phyloP scores from a whole-genome alignment of 371 early-diverging fungal species.

The Mortierella sp. region DNA sequence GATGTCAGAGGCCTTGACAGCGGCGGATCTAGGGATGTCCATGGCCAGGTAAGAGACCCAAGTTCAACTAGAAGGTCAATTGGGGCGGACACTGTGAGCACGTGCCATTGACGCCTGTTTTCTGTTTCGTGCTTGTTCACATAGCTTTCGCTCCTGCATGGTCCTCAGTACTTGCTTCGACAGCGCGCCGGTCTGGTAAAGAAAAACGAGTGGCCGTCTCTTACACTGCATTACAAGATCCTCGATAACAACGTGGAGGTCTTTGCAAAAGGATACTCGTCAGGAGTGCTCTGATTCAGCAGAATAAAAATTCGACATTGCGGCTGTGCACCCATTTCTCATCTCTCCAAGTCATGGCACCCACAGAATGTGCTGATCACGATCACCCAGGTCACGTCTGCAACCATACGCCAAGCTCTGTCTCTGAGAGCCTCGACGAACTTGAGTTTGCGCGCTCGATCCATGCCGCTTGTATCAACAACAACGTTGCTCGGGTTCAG shows the following conservation, averaged over 20 bases:
- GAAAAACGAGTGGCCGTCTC: slow-evolving; percentile 52
- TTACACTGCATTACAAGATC: slow-evolving; percentile 71
- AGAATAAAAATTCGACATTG: neutral
- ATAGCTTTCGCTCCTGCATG: slow-evolving; percentile 62
- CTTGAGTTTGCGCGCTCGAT: slow-evolving; percentile 50
- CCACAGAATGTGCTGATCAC: slow-evolving; percentile 19
- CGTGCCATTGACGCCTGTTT: neutral
- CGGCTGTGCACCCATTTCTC: no score
- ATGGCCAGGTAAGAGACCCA: slow-evolving; percentile 77
- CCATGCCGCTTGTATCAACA: slow-evolving; percentile 45
- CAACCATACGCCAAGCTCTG: slow-evolving; percentile 25
- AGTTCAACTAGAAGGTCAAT: no score
- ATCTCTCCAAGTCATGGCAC: neutral
- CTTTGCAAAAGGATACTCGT: slow-evolving; percentile 74
- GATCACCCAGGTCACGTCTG: slow-evolving; percentile 37
- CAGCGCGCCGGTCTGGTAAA: slow-evolving; percentile 45
- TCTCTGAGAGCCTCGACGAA: slow-evolving; percentile 44
- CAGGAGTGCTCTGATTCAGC: slow-evolving; percentile 30
- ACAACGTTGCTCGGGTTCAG: slow-evolving; percentile 28
- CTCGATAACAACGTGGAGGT: slow-evolving; percentile 75
- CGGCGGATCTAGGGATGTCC: slow-evolving; percentile 74
- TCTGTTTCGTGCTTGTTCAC: neutral
- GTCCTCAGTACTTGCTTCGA: slow-evolving; percentile 55
- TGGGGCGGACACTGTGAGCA: no score
- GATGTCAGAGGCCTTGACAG: slow-evolving; percentile 70